Evolutionary conservation across 768 basidiomycete genomes (phyloP).

Genomic region (Gloeopeniophorella convolvens): DNA sequence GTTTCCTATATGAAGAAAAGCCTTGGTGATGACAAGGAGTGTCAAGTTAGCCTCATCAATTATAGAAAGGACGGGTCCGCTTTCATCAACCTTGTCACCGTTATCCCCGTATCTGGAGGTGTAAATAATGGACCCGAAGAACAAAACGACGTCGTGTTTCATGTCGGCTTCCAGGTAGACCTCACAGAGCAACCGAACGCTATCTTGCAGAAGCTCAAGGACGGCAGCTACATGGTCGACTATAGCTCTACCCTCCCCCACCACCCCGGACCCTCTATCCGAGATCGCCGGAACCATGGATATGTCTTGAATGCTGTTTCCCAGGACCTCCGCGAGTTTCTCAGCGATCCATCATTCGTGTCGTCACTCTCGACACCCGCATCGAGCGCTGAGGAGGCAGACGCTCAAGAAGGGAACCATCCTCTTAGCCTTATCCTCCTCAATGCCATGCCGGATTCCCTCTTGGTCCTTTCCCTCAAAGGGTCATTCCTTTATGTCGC

Average conservation of each 20-base stretch:
- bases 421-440: slow-evolving; percentile 55
- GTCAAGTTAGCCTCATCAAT: slow-evolving; percentile 83
- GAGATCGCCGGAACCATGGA: slow-evolving; percentile 30
- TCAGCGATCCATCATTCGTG: slow-evolving; percentile 43
- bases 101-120: slow-evolving; percentile 78
- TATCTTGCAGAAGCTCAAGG: slow-evolving; percentile 70
- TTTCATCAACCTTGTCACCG: slow-evolving; percentile 88
- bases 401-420: slow-evolving; percentile 35
- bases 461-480: slow-evolving; percentile 89
- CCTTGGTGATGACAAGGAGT: slow-evolving; percentile 73
- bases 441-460: slow-evolving; percentile 64
- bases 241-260: slow-evolving; percentile 30
- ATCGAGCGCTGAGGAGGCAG: slow-evolving; percentile 21
- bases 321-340: slow-evolving; percentile 44
- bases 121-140: slow-evolving; percentile 40
- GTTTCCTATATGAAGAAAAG: slow-evolving; percentile 64
- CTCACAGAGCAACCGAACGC: slow-evolving; percentile 79
- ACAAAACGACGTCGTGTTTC: slow-evolving; percentile 69
- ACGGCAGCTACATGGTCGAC: slow-evolving; percentile 72
- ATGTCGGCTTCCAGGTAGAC: slow-evolving; percentile 96
- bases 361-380: slow-evolving; percentile 25
- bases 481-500: slow-evolving; percentile 91
- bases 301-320: slow-evolving; percentile 37
- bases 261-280: slow-evolving; percentile 17
- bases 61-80: slow-evolving; percentile 78